Evolutionary conservation across 208 protist genomes (phyloP), one percentile per base, ranked within the genome.

Genomic region (Crithidia expoeki): DNA sequence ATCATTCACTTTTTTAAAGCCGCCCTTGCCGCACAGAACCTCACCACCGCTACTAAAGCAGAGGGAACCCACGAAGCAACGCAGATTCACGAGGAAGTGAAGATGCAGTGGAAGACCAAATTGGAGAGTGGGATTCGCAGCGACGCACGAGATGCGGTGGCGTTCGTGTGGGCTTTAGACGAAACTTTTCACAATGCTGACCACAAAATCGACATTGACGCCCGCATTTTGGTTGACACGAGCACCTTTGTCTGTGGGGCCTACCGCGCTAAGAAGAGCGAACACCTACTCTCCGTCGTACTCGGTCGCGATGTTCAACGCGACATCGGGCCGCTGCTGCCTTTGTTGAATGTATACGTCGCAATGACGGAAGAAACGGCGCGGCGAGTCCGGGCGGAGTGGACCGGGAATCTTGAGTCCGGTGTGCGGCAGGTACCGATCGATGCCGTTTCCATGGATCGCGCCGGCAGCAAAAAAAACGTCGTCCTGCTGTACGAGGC

Each of bases 321-420:
- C 49, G 57, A 71, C 40, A 21, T 84, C 27, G 68, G 74, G 32
- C 23, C 23, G 14, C 28, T 81, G 33, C 71, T 75, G 47, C 68
- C 58, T 25, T 49, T 23, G 52, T 36, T 72, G 33, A 70, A 69
- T 16, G 65, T 68, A 30, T 32, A 30, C 47, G 52, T 80, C 4
- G 75, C 65, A 40, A 60, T 79, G 61, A 80, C 75, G 42, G 79
- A 80, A 59, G 79, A 81, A 32, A 84, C 79, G 46, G 69, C 53
- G 53, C 34, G 60, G 63, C 68, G 76, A 25, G 68, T 84, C 64
- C 65, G 73, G n/a, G 52, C 63, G 36, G 63, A 69, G 2, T 7
- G 50, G 14, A 33, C 12, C 62, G 2, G n/a, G 11, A 12, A 23
- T 21, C 7, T 10, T 19, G 46, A 50, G 28, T n/a, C 10, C 28